phyloP scores from a whole-genome alignment of 495 filamentous ascomycete genomes.

The Trichocladium antarcticum region DNA sequence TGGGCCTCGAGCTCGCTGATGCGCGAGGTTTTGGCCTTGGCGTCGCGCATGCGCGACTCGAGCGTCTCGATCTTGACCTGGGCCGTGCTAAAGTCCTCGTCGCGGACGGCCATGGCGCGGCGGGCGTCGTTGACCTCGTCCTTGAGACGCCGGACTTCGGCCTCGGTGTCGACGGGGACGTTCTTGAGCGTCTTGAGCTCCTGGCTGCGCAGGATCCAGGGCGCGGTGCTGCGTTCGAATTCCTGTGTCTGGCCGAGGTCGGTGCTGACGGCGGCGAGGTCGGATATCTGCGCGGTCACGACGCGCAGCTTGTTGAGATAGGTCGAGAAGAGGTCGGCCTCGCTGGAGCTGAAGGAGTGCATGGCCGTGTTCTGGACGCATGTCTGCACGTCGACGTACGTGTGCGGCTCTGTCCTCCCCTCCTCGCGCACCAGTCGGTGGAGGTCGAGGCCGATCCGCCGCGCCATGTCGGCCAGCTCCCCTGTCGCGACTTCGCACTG shows the following conservation, averaged over 20 bases:
- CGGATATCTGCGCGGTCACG: constrained; percentile 54
- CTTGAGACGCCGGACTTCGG: constrained; percentile 61
- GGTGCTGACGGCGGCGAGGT: constrained; percentile 57
- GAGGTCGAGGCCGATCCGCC: constrained; percentile 55
- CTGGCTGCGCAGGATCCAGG: constrained; percentile 74
- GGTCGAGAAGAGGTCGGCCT: constrained; percentile 54
- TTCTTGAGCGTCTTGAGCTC: constrained; percentile 69
- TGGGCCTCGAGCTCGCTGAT: constrained; percentile 54
- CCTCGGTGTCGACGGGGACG: constrained; percentile 67
- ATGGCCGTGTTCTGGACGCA: constrained; percentile 49
- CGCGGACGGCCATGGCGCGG: constrained; percentile 51
- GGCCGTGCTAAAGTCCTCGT: constrained; percentile 59
- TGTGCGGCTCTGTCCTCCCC: constrained; percentile 55
- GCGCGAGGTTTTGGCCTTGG: constrained; percentile 53
- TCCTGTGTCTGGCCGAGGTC: constrained; percentile 74
- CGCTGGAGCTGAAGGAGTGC: constrained; percentile 37
- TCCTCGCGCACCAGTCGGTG: constrained; percentile 59
- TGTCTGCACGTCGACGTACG: constrained; percentile 51
- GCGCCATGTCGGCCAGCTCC: constrained; percentile 56
- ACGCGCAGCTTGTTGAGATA: constrained; percentile 55
- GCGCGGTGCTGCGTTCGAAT: constrained; percentile 60
- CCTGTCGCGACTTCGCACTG: constrained; percentile 51
- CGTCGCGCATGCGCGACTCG: constrained; percentile 67
- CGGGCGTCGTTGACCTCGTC: constrained; percentile 59
- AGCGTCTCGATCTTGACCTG: constrained; percentile 87